Percentiles rank a stretch among this genome's conserved stretches.
These are phyloP conservation scores for Botrytis aclada DNA, from an alignment of 2,329 filamentous ascomycete species.

Conservation along the genomic window DNA sequence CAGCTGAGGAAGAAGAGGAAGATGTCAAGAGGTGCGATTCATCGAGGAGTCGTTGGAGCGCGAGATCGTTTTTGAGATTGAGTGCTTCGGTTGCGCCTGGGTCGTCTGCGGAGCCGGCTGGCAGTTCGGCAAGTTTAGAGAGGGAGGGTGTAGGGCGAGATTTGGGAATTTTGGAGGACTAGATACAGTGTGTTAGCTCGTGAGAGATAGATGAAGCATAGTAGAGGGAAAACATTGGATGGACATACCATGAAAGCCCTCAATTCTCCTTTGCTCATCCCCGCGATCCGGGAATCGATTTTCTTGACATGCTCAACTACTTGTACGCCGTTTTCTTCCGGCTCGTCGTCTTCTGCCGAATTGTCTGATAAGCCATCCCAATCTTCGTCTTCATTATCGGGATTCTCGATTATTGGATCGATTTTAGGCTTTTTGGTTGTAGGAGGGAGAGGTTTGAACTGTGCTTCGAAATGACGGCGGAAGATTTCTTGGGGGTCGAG, in stretches of 20 bases:
- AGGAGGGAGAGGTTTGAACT: slow-evolving; percentile 70
- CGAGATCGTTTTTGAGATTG: slow-evolving; percentile 87
- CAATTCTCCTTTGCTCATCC: slow-evolving; percentile 64
- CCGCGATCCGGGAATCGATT: slow-evolving; percentile 28
- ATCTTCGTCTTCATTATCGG: slow-evolving; percentile 44
- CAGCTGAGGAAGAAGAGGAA: slow-evolving; percentile 23
- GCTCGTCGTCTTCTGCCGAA: neutral
- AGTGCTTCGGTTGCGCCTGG: slow-evolving; percentile 58
- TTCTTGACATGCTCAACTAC: slow-evolving; percentile 44
- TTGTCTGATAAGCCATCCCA: slow-evolving; percentile 59
- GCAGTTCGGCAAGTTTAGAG: slow-evolving; percentile 27
- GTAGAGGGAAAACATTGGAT: too few relatives aligned
- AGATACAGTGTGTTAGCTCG: slow-evolving; percentile 13
- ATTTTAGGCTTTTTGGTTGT: slow-evolving; percentile 18
- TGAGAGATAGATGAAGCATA: neutral
- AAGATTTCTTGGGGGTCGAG: slow-evolving; percentile 69
- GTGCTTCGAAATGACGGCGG: slow-evolving; percentile 79
- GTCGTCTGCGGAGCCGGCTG: slow-evolving; percentile 36
- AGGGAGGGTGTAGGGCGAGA: neutral
- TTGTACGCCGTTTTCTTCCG: slow-evolving; percentile 43
- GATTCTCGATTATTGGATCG: slow-evolving; percentile 30
- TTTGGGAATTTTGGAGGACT: slow-evolving; percentile 36
- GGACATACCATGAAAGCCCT: slow-evolving; percentile 71
- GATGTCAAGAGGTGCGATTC: slow-evolving; percentile 85
- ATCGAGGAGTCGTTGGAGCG: slow-evolving; percentile 81